These are phyloP conservation scores for Arthrinium puccinioides DNA, from an alignment of 2,329 filamentous ascomycete species.

Conservation along the genomic window DNA sequence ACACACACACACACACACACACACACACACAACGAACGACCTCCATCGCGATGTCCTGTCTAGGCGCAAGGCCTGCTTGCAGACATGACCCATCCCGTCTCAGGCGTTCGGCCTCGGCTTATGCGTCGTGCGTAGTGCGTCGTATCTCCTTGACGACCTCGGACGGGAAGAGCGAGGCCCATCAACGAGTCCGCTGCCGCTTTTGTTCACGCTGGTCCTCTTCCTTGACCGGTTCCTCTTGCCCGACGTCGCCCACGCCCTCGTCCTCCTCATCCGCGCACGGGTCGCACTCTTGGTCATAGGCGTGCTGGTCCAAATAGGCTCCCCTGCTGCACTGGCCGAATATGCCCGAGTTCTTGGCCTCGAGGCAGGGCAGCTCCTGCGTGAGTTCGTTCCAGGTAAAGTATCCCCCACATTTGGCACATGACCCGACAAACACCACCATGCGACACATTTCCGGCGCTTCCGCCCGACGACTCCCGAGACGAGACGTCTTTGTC, in stretches of 20 bases:
- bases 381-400: conserved; percentile 38
- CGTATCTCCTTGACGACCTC: too few species aligned
- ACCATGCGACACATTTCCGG: conserved; percentile 38
- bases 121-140: too few species aligned
- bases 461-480: not conserved
- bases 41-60: too few species aligned
- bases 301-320: conserved; percentile 33
- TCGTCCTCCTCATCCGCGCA: conserved; percentile 35
- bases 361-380: conserved; percentile 39
- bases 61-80: too few species aligned
- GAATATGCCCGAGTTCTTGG: conserved; percentile 39
- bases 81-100: too few species aligned
- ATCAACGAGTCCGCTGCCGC: too few species aligned
- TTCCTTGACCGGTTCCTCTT: too few species aligned
- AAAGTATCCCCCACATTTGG: conserved; percentile 30
- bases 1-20: too few species aligned
- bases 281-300: conserved; percentile 39
- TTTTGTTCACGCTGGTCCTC: too few species aligned
- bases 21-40: too few species aligned
- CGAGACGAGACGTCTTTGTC: not conserved
- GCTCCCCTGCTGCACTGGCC: conserved; percentile 35
- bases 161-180: too few species aligned
- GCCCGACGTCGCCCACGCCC: conserved; percentile 27
- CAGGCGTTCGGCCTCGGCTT: too few species aligned
- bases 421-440: conserved; percentile 35